Evolutionary conservation across 352 stramenopile genomes (phyloP).

Genomic region (Blastocystis hominis): DNA sequence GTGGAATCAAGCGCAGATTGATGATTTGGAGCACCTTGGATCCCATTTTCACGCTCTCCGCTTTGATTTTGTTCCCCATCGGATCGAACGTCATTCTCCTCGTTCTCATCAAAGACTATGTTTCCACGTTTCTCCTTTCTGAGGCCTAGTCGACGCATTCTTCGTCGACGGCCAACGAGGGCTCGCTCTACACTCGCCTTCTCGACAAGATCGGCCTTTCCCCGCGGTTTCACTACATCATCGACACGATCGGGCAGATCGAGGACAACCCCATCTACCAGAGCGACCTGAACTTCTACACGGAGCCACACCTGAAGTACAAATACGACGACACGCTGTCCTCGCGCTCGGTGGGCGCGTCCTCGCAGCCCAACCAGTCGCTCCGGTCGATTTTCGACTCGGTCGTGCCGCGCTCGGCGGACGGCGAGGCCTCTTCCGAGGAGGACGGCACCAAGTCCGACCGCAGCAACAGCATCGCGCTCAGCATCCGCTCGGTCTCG

Average conservation of each 20-base stretch:
- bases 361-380: not conserved
- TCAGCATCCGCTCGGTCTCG: not conserved
- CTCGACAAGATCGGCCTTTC: not conserved
- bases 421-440: not conserved
- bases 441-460: not conserved
- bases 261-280: not conserved
- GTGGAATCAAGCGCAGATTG: not conserved
- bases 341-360: not conserved
- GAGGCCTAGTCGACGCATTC: not conserved
- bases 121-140: not conserved
- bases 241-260: not conserved
- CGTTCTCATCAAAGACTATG: conserved; percentile 38
- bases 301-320: conserved; percentile 12
- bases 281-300: not conserved
- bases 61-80: not conserved
- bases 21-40: not conserved
- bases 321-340: conserved; percentile 48
- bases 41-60: not conserved
- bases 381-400: not conserved
- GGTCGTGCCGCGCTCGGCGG: not conserved
- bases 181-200: not conserved
- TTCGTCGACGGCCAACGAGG: not conserved
- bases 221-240: not conserved
- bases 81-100: conserved; percentile 45
- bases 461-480: not conserved